Evolutionary conservation across 495 filamentous ascomycete genomes (phyloP), one percentile per base, ranked within the genome.

Genomic region (Penicillium manginii): DNA sequence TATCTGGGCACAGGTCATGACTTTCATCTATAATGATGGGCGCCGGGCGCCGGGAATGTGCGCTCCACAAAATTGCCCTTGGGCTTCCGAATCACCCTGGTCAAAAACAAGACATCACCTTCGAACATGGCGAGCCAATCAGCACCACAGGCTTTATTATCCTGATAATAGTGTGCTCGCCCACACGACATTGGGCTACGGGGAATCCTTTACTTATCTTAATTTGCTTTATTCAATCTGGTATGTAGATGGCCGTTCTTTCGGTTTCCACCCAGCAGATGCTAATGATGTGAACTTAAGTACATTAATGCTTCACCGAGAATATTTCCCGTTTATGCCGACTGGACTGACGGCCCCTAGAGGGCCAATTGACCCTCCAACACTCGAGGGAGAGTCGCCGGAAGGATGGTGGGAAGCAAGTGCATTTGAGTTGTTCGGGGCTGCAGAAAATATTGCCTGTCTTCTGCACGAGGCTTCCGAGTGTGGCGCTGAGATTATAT

Each of bases 1-100:
- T 47, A 68, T 68, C 6, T 65, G 62, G 65, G 59, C 65, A 10
- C 62, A 63, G 18, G 58, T 68, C n/a, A 63, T 68, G 59, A 68
- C 63, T 4, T 68, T 65, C 39, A 59, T 68, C 3, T 61, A 63
- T 26, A 68, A 63, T 32, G 62, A 65, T 39, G 65, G 65, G 1
- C 55, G 65, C 10, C 59, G 62, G 17, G 62, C 63, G n/a, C 56
- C 65, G 3, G 62, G 61, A 17, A 68, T 68, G 62, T 65, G 59
- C 50, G 63, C 50, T 14, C 54, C 59, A n/a, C 49, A 55, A 26
- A 68, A 63, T 54, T 63, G 55, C 17, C 65, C 65, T 2, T 68
- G 65, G 65, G 62, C 54, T 1, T 45, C 53, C 14, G 57, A 57
- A 18, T 68, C 65, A 18, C 57, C 59, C 0, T 68, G 65, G 65